phyloP scores from a whole-genome alignment of 495 filamentous ascomycete genomes.

The Hyaloscypha bicolor region DNA sequence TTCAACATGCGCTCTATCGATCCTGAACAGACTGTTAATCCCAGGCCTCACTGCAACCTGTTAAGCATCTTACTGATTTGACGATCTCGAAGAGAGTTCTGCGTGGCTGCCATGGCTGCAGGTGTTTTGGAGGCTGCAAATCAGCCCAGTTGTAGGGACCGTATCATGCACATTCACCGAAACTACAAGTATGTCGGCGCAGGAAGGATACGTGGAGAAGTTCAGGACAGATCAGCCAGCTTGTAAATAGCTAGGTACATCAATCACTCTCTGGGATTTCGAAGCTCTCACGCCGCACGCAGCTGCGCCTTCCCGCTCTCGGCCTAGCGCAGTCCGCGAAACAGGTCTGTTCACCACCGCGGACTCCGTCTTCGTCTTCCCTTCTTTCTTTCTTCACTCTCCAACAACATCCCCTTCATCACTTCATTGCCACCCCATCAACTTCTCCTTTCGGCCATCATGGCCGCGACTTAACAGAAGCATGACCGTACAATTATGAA shows the following conservation, averaged over 20 bases:
- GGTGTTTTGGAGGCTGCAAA: conserved; percentile 27
- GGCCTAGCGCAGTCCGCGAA: conserved; percentile 3
- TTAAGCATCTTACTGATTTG: conserved; percentile 77
- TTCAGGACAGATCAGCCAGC: conserved; percentile 20
- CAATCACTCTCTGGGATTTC: conserved; percentile 5
- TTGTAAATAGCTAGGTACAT: conserved; percentile 5
- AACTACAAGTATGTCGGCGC: conserved; percentile 3
- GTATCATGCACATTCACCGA: conserved; percentile 16
- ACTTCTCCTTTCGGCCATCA: conserved; percentile 22
- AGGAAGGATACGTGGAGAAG: neutral
- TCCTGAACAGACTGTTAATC: conserved; percentile 51
- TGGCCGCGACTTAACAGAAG: conserved; percentile 34
- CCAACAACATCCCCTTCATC: conserved; percentile 17
- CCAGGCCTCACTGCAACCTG: neutral
- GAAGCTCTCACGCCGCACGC: neutral
- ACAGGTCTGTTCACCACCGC: neutral
- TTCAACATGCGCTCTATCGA: conserved; percentile 97
- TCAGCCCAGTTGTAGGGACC: conserved; percentile 26
- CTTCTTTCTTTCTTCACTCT: conserved; percentile 6
- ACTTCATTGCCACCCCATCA: conserved; percentile 15
- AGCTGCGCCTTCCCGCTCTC: neutral
- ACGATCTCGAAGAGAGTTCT: conserved; percentile 86
- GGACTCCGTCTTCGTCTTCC: neutral
- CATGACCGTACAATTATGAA: conserved; percentile 33
- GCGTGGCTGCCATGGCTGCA: conserved; percentile 66